Conservation (phyloP, 257 asterid species). For the Nicotiana knightiana region DNA sequence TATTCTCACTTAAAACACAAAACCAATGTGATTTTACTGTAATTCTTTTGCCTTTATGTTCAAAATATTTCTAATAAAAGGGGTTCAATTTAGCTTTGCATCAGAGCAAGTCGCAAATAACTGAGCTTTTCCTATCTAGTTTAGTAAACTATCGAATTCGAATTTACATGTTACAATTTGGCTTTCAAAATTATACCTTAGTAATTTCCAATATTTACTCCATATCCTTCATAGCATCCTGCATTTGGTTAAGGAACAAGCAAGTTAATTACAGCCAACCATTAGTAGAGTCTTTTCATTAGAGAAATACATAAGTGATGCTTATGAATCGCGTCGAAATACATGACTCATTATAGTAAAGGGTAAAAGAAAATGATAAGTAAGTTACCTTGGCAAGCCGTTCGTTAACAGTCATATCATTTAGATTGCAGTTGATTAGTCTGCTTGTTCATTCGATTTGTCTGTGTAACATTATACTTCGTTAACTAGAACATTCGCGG, state of each 20-base stretch:
- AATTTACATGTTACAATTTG: background rate
- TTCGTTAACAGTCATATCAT: no score
- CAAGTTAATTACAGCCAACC: background rate
- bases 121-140: background rate
- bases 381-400: constrained; percentile 60
- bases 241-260: constrained; percentile 5
- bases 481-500: no score
- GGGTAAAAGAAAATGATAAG: background rate
- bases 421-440: no score
- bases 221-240: constrained; percentile 42
- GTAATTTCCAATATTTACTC: constrained; percentile 11
- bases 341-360: background rate
- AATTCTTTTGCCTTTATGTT: background rate
- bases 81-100: background rate
- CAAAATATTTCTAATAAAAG: background rate
- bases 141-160: background rate
- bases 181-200: background rate
- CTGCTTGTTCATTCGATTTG: no score
- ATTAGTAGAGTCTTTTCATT: no score
- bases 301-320: no score
- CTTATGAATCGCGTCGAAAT: background rate
- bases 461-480: no score
- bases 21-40: background rate
- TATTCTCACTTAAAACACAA: background rate
- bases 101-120: background rate